A percentile compares a stretch with the other conserved stretches of the same genome.
Evolutionary conservation across 2,329 filamentous ascomycete genomes (phyloP).

Genomic region (Meredithiella fracta): DNA sequence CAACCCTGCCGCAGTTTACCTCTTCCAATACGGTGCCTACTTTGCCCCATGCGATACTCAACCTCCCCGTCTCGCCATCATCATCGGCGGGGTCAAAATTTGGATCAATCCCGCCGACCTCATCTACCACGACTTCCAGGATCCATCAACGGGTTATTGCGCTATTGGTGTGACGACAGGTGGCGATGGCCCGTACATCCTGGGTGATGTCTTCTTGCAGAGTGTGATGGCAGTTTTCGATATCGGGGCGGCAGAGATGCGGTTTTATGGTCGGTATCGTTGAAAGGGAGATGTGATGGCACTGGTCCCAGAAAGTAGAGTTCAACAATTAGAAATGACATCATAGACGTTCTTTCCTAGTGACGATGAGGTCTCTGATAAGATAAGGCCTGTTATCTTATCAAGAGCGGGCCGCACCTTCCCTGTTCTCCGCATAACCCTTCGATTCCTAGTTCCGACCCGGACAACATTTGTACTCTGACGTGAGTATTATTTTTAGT

Average conservation of each 20-base stretch:
- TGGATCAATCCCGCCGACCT: slow-evolving; percentile 32
- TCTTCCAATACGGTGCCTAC: slow-evolving; percentile 31
- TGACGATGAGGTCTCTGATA: too few species aligned
- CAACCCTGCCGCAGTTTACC: slow-evolving; percentile 29
- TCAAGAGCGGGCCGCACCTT: too few species aligned
- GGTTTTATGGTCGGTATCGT: slow-evolving; percentile 22
- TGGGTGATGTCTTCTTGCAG: slow-evolving; percentile 35
- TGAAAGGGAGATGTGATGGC: too few species aligned
- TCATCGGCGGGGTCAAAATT: slow-evolving; percentile 28
- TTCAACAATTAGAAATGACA: too few species aligned
- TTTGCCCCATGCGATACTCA: slow-evolving; percentile 33
- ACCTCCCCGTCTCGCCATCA: slow-evolving; percentile 29
- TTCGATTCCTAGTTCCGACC: too few species aligned
- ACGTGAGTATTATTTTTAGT: too few species aligned
- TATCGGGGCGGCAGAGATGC: slow-evolving; percentile 29
- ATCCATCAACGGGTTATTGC: slow-evolving; percentile 31
- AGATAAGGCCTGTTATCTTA: too few species aligned
- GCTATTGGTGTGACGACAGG: slow-evolving; percentile 31
- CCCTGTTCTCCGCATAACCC: too few species aligned
- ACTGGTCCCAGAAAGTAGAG: too few species aligned
- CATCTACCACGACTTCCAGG: slow-evolving; percentile 27
- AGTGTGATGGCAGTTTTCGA: slow-evolving; percentile 35
- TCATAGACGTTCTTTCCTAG: too few species aligned
- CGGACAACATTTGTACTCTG: too few species aligned
- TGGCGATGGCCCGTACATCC: slow-evolving; percentile 29